Evolutionary conservation across 2,329 filamentous ascomycete species (phyloP), one percentile per base, ranked within the genome.

Genomic region (Emmonsiellopsis sp.): DNA sequence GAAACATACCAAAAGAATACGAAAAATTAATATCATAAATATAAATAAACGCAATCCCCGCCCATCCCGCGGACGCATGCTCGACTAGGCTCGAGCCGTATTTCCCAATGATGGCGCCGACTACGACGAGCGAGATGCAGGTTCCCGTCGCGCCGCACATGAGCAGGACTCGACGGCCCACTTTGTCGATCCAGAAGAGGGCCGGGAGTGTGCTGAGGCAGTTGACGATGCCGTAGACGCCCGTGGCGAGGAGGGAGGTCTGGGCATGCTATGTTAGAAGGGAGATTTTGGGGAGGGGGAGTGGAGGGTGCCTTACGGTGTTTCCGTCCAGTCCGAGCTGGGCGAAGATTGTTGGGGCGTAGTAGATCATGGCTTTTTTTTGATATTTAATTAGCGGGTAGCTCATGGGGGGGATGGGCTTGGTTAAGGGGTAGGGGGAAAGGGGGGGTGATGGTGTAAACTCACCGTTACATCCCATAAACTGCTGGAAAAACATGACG

Each of bases 271-370:
- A 36, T 13, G 8, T 17, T 21, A 7, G 45, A 14, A 21, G 1
- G 10, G 6, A 7, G 9, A 40, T 10, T 8, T 40, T 14, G 21
- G 21, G 21, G 21, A 27, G 21, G 21, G 21, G 21, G 21, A 27
- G 21, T 27, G 21, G 21, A 27, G 21, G 21, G 2, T 37, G 13
- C 32, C 51, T 27, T 56, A 62, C 61, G 1, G 66, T 68, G 51
- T 69, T 68, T 2, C 66, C 63, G 39, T 63, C 57, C 0, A 77
- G 63, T 0, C 75, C 75, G 1, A 78, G 61, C 46, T 73, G 69
- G 0, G 54, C 59, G 57, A 77, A 77, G 13, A 77, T 74, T 1
- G 67, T 74, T 0, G 75, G 74, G 0, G 74, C 73, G 51, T 77
- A 77, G 61, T 76, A 77, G 17, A 77, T 75, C 49, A 77, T 66